Evolutionary conservation across 176 grass and related monocot species (phyloP), one percentile per base, ranked within the genome.

Genomic region (Metroxylon sagu): DNA sequence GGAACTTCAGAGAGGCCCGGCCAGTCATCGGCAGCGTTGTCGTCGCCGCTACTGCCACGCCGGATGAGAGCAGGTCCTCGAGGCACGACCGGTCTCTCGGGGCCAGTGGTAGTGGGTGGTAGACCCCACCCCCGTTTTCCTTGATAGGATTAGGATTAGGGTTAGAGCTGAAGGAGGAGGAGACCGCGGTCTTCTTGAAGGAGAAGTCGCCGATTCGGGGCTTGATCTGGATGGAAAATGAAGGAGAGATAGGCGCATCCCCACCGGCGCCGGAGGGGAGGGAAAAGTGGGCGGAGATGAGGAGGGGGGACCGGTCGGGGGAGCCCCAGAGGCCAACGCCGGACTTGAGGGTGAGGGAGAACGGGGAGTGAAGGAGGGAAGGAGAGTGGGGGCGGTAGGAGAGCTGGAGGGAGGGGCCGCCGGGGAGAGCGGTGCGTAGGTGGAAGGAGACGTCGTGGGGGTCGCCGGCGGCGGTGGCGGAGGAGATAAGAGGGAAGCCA

Each of bases 321-420:
- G 18, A 55, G 53, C 53, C 53, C 53, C 53, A 55, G 53, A 55
- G 53, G 5, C 53, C 53, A 4, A 55, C 19, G 53, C 53, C 53
- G 18, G 53, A 55, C 7, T 19, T 18, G 0, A 55, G 19, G 53
- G 53, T 19, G 53, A 55, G 53, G 53, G 53, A 55, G 53, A 55
- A 55, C 53, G 53, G 53, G 18, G 53, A 55, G 8, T 43, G 8
- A 6, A 43, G 10, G 35, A 43, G 35, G 7, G 21, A 55, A 10
- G 19, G 18, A 19, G n/a, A 6, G 16, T 21, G 6, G 53, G 53
- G 53, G 18, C 6, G 53, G 18, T 55, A 55, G 53, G 53, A 55
- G 53, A 55, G 18, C 53, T 25, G n/a, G 53, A 55, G 18, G 53
- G 16, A 25, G 17, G 53, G 53, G 53, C 53, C 53, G 53, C 53